phyloP scores from a whole-genome alignment of 2,329 filamentous ascomycete species.

The Aureobasidium namibiae region DNA sequence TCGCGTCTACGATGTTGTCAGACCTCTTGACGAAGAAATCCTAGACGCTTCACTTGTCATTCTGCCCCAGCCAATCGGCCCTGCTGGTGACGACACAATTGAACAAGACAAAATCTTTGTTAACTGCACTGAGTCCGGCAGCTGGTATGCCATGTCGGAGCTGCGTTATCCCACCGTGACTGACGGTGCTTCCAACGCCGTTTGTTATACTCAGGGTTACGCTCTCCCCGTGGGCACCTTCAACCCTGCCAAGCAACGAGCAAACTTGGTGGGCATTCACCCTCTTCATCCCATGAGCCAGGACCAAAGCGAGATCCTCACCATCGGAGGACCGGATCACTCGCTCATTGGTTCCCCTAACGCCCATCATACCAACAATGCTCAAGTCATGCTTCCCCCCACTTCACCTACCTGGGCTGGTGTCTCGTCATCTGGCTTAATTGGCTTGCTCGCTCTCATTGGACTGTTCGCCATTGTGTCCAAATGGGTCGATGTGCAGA shows the following conservation, averaged over 20 bases:
- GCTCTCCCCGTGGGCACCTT: constrained; percentile 32
- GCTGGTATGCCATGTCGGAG: constrained; percentile 92
- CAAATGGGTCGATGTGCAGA: neutral
- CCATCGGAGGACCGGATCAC: constrained; percentile 14
- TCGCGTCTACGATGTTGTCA: constrained; percentile 79
- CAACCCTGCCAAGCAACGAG: constrained; percentile 19
- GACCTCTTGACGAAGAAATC: constrained; percentile 56
- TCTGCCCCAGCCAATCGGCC: constrained; percentile 75
- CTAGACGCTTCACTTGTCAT: constrained; percentile 68
- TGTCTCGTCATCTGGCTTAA: neutral
- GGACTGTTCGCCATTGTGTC: neutral
- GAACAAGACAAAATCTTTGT: constrained; percentile 56
- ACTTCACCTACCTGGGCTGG: neutral
- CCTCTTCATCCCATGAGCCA: constrained; percentile 19
- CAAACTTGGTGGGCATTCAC: constrained; percentile 33
- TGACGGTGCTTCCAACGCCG: constrained; percentile 52
- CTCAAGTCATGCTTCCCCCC: neutral
- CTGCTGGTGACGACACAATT: constrained; percentile 20
- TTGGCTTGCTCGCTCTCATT: neutral
- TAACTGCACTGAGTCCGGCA: constrained; percentile 76
- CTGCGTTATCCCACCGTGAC: constrained; percentile 77
- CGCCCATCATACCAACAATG: neutral
- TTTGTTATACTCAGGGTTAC: constrained; percentile 43
- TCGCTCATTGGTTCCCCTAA: neutral
- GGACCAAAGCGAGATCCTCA: constrained; percentile 10